Conservation (phyloP, 2,329 filamentous ascomycete genomes). For the Exophiala viscosa region DNA sequence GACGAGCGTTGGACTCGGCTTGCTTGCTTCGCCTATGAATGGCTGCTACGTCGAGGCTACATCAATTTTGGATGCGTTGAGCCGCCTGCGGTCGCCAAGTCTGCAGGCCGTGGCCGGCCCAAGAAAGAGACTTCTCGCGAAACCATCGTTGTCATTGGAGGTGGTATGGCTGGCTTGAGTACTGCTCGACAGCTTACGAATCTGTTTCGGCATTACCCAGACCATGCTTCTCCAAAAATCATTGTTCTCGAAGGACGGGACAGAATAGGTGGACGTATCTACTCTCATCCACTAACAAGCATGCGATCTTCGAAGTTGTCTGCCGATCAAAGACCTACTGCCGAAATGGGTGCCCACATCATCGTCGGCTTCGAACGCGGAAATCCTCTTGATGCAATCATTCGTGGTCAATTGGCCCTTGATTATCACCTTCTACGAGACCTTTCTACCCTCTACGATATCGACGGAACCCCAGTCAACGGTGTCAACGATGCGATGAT, state of each 20-base stretch:
- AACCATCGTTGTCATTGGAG: conserved; percentile 82
- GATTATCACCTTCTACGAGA: conserved; percentile 78
- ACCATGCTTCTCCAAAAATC: conserved; percentile 68
- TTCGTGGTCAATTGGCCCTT: conserved; percentile 84
- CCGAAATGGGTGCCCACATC: conserved; percentile 97
- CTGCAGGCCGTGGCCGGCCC: conserved; percentile 38
- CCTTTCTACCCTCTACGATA: conserved; percentile 83
- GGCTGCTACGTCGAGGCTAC: conserved; percentile 84
- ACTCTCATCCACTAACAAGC: conserved; percentile 70
- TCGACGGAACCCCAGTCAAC: conserved; percentile 62
- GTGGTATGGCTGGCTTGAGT: conserved; percentile 88
- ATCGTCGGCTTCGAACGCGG: conserved; percentile 95
- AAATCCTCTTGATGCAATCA: conserved; percentile 86
- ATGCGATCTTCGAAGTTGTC: conserved; percentile 53
- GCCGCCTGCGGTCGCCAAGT: conserved; percentile 50
- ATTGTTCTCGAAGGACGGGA: conserved; percentile 81
- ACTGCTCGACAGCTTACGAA: conserved; percentile 87
- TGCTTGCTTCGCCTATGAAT: conserved; percentile 84
- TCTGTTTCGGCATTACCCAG: conserved; percentile 75
- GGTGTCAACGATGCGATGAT: conserved; percentile 73
- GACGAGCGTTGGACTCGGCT: conserved; percentile 85
- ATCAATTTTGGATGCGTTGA: conserved; percentile 95
- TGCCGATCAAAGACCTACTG: conserved; percentile 64
- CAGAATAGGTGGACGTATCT: conserved; percentile 86
- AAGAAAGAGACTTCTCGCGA: conserved; percentile 54